Base-by-base conservation (phyloP, 78 protist species). In the Pigoraptor vietnamica region DNA sequence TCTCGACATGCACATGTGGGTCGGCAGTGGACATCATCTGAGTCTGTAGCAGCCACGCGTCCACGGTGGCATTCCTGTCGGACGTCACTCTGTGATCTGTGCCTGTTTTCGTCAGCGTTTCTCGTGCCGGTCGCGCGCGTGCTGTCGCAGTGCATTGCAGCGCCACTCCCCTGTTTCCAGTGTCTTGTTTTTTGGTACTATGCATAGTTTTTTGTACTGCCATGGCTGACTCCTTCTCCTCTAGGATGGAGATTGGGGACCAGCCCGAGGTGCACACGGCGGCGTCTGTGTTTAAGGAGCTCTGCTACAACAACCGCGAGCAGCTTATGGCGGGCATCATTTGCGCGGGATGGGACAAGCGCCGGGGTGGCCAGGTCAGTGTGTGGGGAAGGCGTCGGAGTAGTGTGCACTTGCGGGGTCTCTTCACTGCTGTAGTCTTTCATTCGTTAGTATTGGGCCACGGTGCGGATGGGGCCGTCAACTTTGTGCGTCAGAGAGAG, bases 291-390 rank as follows among this genome's bases (percentile, higher is more conserved):
- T 95, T 98, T 93, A 92, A 90, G 37, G 38, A 32, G 88, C n/a
- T 98, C 81, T 94, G 96, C 90, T 98, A 98, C 95, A 10, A 48
- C 35, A 98, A 99, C 96, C 96, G 97, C 89, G 92, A 96, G n/a
- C 34, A 90, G 39, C 95, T 99, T 34, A 39, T 67, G 91, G 99
- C 99, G 0, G 99, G 99, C 90, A 96, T 99, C 83, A 98, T 99
- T 88, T 93, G 95, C 25, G 99, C 99, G 2, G 99, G 99, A 38
- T 97, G 97, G 97, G 99, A 98, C 88, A 86, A 90, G 92, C 38
- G 38, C 24, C 82, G 93, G 34, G 99, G 99, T 10, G 96, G 95
- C 0, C 67, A 92, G 87, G 99, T 99, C 37, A 48, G 9, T 21
- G 40, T 48, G 67, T 48, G 67, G 6, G 6, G 67, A 48, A 21